Evolutionary conservation across 2,329 filamentous ascomycete genomes (phyloP).

Genomic region (Fusarium miscanthi): DNA sequence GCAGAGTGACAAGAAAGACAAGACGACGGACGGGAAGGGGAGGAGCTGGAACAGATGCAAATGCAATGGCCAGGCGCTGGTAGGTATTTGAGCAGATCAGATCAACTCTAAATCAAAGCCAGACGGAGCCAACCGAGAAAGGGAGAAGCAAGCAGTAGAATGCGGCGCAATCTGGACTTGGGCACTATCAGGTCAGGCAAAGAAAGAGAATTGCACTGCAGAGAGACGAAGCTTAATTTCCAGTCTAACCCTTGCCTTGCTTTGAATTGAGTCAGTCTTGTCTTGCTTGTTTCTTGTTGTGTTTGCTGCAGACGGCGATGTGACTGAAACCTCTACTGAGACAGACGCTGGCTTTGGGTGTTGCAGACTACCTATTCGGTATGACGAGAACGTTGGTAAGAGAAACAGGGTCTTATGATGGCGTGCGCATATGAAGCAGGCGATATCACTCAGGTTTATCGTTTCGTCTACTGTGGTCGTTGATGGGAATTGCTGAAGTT

Average conservation of each 20-base stretch:
- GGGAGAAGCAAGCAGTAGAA: constrained; percentile 32
- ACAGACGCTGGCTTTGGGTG: constrained; percentile 10
- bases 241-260: constrained; percentile 16
- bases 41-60: constrained; percentile 15
- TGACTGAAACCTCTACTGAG: constrained; percentile 37
- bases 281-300: constrained; percentile 19
- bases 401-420: constrained; percentile 10
- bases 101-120: constrained; percentile 19
- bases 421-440: not conserved
- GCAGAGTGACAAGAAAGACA: constrained; percentile 12
- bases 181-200: not conserved
- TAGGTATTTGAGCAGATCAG: constrained; percentile 21
- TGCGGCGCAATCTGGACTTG: constrained; percentile 28
- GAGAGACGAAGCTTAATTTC: constrained; percentile 30
- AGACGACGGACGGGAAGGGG: not conserved
- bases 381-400: constrained; percentile 6
- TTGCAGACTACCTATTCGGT: constrained; percentile 11
- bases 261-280: not conserved
- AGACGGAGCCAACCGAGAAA: constrained; percentile 13
- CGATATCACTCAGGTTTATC: constrained; percentile 20
- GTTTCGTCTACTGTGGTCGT: constrained; percentile 23
- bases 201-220: constrained; percentile 1
- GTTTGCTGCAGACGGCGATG: constrained; percentile 32
- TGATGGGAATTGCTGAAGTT: constrained; percentile 10
- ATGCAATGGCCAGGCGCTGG: not conserved